Conservation (phyloP, 2,329 filamentous ascomycete genomes). For the Trichoderma sp. region DNA sequence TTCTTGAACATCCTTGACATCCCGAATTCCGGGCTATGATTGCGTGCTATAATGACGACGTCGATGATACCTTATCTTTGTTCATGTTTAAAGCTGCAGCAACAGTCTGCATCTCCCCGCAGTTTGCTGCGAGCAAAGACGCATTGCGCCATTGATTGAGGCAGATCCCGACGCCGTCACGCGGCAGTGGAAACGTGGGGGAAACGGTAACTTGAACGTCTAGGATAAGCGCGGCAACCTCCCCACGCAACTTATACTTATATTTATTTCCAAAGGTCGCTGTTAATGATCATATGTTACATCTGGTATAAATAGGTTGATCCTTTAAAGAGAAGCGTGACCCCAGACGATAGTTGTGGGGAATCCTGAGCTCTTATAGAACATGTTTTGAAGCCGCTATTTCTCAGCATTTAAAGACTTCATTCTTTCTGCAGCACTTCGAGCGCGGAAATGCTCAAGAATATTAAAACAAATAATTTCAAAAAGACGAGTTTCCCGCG, state of each 20-base stretch:
- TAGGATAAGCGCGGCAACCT: not conserved
- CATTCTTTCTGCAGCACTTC: not conserved
- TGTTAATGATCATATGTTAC: not conserved
- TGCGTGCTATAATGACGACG: conserved; percentile 1
- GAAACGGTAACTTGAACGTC: not conserved
- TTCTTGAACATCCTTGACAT: not conserved
- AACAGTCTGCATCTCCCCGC: not conserved
- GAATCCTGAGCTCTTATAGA: not conserved
- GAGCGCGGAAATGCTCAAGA: not conserved
- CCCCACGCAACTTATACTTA: not conserved
- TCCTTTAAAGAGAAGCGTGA: not conserved
- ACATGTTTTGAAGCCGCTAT: not conserved
- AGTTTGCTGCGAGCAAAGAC: not conserved
- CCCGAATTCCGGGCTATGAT: conserved; percentile 1
- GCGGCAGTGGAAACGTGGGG: not conserved
- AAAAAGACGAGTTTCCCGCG: not conserved
- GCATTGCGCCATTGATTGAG: not conserved
- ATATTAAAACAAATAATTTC: not conserved
- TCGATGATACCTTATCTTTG: not conserved
- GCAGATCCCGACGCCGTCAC: not conserved
- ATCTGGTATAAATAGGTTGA: not conserved
- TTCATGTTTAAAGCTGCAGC: not conserved
- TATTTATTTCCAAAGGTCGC: not conserved
- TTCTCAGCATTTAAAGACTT: not conserved
- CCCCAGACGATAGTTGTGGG: not conserved